Evolutionary conservation across 1,284 basidiomycete species (phyloP), one percentile per base, ranked within the genome.

Genomic region (Leccinum angustisporum): DNA sequence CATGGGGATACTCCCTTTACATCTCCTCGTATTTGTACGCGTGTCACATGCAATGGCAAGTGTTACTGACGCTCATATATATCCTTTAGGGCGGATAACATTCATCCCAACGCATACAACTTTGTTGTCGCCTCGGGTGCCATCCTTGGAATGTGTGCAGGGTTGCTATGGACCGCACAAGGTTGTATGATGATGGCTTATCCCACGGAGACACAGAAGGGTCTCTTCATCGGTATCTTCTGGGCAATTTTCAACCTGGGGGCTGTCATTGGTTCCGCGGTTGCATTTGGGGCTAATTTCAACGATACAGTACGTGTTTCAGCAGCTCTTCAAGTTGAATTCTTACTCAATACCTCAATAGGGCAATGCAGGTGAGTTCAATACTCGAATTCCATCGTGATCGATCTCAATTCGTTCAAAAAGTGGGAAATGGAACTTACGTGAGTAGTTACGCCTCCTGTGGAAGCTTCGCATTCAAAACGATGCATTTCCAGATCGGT

Each of bases 161-260:
- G 90, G 54, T 73, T 95, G 30, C 79, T 95, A n/a, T 94, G 92
- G 92, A 88, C 90, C 0, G 90, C 90, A 1, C 93, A 95, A 70
- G 92, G 92, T 18, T 86, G 86, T 5, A 78, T 94, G 64, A 94
- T 94, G 87, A 79, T 95, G 69, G 83, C 90, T 1, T 95, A 94
- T 73, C 88, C 91, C 0, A 92, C 87, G 46, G 88, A 90, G 71
- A 70, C 76, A 66, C 82, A 92, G 72, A 96, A 95, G 74, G 93
- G 93, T 14, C 79, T 78, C 59, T 91, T 83, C 72, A 93, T 95
- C 64, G 87, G 85, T 21, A 80, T 90, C 53, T 90, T 92, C 74
- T 93, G 90, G 91, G 70, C 79, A 51, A 87, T 91, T 62, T 91
- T 91, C 79, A 91, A 92, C 64, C 64, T 88, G 52, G 87, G 90